These are phyloP conservation scores for Huntiella bhutanensis DNA, from an alignment of 2,329 filamentous ascomycete species.

Conservation along the genomic window DNA sequence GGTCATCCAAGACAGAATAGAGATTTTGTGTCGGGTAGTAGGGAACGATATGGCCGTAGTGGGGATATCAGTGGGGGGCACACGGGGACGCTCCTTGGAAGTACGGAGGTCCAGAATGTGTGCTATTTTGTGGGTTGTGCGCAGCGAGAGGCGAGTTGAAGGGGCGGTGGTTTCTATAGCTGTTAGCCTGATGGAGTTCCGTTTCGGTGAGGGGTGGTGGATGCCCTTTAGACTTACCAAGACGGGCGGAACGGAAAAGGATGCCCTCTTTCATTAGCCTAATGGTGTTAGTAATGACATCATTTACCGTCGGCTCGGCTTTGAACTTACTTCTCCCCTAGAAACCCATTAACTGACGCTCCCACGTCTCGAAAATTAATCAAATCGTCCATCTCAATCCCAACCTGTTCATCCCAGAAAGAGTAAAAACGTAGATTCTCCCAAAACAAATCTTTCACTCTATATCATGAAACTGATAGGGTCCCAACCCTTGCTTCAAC, in stretches of 20 bases:
- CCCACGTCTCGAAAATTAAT: constrained; percentile 69
- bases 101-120: constrained; percentile 67
- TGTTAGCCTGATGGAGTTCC: constrained; percentile 13
- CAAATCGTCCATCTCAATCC: constrained; percentile 5
- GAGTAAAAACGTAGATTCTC: no score
- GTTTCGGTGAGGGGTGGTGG: constrained; percentile 50
- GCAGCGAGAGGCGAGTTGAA: constrained; percentile 41
- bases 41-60: background rate
- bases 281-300: background rate
- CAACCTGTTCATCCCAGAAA: background rate
- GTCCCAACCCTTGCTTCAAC: no score
- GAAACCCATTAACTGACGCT: constrained; percentile 40
- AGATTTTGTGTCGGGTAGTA: constrained; percentile 4
- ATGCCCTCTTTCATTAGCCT: background rate
- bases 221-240: constrained; percentile 27
- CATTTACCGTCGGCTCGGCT: background rate
- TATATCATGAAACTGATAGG: no score
- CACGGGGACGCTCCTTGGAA: background rate
- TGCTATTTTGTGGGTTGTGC: constrained; percentile 41
- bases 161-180: constrained; percentile 49
- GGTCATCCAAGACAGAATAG: constrained; percentile 9
- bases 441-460: no score
- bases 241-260: background rate
- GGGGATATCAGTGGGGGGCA: background rate
- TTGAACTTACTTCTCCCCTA: constrained; percentile 32